Conservation (phyloP, 108 stramenopile genomes). For the Seminavis robusta region DNA sequence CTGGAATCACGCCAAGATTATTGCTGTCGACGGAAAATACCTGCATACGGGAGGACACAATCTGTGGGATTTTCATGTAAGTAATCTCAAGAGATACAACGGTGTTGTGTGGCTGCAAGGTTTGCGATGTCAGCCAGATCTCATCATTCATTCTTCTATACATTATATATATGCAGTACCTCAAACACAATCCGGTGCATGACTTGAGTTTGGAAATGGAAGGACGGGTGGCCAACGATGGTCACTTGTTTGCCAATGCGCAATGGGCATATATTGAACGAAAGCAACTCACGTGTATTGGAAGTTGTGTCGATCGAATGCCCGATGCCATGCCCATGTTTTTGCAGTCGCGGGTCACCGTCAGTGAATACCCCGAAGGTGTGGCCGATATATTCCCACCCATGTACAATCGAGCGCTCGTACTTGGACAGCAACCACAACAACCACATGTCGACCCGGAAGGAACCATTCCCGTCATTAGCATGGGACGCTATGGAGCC, state of each 20-base stretch:
- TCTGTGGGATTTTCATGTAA: conserved; percentile 32
- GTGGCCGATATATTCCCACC: conserved; percentile 24
- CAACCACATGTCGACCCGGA: not conserved
- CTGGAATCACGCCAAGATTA: conserved; percentile 50
- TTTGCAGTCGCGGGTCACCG: conserved; percentile 26
- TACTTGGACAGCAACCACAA: conserved; percentile 3
- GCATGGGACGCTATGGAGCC: conserved; percentile 34
- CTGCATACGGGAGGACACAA: conserved; percentile 42
- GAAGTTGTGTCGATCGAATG: conserved; percentile 21
- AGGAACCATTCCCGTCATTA: conserved; percentile 28
- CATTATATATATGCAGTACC: conserved; percentile 35
- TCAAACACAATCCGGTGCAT: conserved; percentile 39
- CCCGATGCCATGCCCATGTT: conserved; percentile 31
- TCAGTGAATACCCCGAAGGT: conserved; percentile 33
- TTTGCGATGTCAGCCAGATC: no score
- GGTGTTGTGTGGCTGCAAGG: no score
- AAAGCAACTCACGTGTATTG: conserved; percentile 16
- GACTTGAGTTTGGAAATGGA: conserved; percentile 42
- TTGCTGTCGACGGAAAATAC: conserved; percentile 41
- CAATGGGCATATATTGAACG: conserved; percentile 40
- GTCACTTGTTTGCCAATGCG: conserved; percentile 41
- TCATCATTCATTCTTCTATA: no score
- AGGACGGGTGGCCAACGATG: conserved; percentile 38
- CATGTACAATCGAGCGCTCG: conserved; percentile 10
- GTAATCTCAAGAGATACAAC: no score